Base-by-base conservation (phyloP, 192 early-diverging fungal genomes). In the Linnemannia elongata region DNA sequence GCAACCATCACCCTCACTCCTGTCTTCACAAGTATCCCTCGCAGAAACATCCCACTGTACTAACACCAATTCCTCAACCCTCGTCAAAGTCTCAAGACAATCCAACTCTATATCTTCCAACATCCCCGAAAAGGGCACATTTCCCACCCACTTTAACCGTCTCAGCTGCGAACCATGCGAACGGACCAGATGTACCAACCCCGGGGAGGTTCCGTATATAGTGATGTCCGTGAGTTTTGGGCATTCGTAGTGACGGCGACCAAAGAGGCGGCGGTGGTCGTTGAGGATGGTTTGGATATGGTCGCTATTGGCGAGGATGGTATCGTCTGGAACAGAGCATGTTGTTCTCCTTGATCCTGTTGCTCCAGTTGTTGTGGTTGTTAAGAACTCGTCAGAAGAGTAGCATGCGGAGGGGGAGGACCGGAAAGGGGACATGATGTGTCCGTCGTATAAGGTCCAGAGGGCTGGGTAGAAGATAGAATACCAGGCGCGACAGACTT, bases 361-460 rank as follows among this genome's bases (percentile, higher is more conserved):
- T 15, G 60, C 12, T 33, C 6, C 6, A 12, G 12, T 33, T 6
- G 55, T 27, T 27, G 13, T 12, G 55, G 6, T n/a, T 7, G 30
- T 12, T 33, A 10, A 66, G 30, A 30, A 57, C 2, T 24, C 8
- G 55, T 7, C 22, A 57, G 6, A n/a, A 18, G 55, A 57, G n/a
- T 57, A 27, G 55, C 17, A 57, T 6, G 38, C 30, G 41, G 13
- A 27, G 38, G 36, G 22, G 9, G 38, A 45, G 18, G 20, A 33
- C 36, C 49, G 41, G 27, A n/a, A 3, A 52, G 74, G 60, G 20
- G 44, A 73, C 78, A 80, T 80, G 38, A 30, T 45, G 18, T 75
- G 5, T 33, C 69, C 57, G 45, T 80, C 79, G 42, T 73, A 80
- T 15, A 80, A 15, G 20, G 79, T 74, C 72, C 72, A 80, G 12